Percentiles rank a stretch among this genome's conserved stretches.
Evolutionary conservation across 2,329 filamentous ascomycete genomes (phyloP).

Genomic region (Beauveria rudraprayagi): DNA sequence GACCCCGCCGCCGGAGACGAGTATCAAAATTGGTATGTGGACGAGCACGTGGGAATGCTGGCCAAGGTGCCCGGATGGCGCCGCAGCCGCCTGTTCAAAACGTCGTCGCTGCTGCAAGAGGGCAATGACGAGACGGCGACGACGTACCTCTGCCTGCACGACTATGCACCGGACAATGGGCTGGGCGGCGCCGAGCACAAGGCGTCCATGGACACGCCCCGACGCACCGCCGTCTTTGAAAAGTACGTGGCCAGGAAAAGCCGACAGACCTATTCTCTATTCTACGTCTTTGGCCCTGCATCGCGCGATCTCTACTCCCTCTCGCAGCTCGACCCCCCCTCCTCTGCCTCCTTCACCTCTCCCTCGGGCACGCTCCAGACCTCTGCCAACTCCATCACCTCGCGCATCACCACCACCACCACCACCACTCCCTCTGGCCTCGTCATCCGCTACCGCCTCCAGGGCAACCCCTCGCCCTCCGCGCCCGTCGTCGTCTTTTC

Average conservation of each 20-base stretch:
- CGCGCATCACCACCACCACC: constrained; percentile 61
- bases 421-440: constrained; percentile 63
- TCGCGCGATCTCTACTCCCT: constrained; percentile 59
- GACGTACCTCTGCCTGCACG: constrained; percentile 62
- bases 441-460: constrained; percentile 62
- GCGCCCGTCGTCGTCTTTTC: constrained; percentile 68
- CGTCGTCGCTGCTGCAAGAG: constrained; percentile 51
- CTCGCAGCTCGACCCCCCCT: constrained; percentile 38
- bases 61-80: constrained; percentile 72
- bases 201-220: constrained; percentile 54
- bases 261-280: constrained; percentile 59
- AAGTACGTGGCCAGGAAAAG: constrained; percentile 50
- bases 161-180: constrained; percentile 61
- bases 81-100: constrained; percentile 62
- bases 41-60: constrained; percentile 67
- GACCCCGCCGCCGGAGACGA: constrained; percentile 42
- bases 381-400: constrained; percentile 48
- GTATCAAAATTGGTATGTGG: constrained; percentile 60
- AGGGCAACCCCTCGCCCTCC: constrained; percentile 57
- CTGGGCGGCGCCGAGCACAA: constrained; percentile 56
- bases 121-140: constrained; percentile 29
- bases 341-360: constrained; percentile 41
- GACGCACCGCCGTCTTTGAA: constrained; percentile 50
- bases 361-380: constrained; percentile 38
- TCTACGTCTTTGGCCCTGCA: constrained; percentile 72